Evolutionary conservation across 768 basidiomycete species (phyloP), one percentile per base, ranked within the genome.

Genomic region (Termitomyces sp.): DNA sequence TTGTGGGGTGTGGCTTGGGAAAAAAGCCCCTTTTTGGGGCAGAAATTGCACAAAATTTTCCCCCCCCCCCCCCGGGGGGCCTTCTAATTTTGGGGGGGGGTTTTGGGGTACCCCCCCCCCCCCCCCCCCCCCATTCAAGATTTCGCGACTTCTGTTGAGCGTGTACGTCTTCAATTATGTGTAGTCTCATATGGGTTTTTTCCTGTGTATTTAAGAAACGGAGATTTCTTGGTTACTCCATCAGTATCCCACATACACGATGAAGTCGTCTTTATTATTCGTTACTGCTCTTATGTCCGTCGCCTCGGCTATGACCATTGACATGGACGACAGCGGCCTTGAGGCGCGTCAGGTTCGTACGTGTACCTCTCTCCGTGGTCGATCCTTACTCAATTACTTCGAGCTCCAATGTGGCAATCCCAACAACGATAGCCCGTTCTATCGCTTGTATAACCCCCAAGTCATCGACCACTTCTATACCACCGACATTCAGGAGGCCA

Each of bases 401-500:
- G 8, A 53, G 51, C 1, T 2, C 27, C 26, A 7, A 6, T 53
- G 52, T 26, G 44, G 37, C 20, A 14, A 42, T 1, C 44, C 4
- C 13, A 29, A n/a, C 12, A 3, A 24, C 43, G 27, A 50, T 0
- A 3, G 22, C 27, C 53, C 58, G 3, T 59, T 51, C 43, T 51
- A 59, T 18, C 54, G 53, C 34, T 20, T 47, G n/a, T 43, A 43
- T 32, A 53, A 57, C 36, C 4, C 20, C 26, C 18, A 5, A 0
- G 29, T 44, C 12, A 42, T 58, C 39, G 59, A 64, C 44, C 59
- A 62, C 46, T 64, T 61, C 59, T 64, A 64, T 44, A 61, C 64
- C 14, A 27, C 50, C 13, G 53, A 55, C 32, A 36, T 20, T 2
- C 4, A 5, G 13, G 62, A 65, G 47, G 39, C 57, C 53, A 37